Evolutionary conservation across 805 yeast species (phyloP).

Genomic region (Scheffersomyces ergatensis): DNA sequence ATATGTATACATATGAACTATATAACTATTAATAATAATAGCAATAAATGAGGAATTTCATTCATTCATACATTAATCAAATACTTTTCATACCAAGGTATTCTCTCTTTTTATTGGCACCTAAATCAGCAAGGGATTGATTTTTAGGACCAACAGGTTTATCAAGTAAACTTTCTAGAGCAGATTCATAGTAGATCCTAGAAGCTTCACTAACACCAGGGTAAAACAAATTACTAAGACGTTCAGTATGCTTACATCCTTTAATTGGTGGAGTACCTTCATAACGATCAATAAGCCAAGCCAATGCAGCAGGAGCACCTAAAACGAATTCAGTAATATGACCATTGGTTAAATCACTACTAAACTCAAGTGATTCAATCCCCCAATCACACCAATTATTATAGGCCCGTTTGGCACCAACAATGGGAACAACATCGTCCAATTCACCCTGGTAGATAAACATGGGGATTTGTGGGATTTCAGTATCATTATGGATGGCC

Average conservation of each 20-base stretch:
- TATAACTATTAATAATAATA: too few species aligned
- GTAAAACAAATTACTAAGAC: conserved; percentile 46
- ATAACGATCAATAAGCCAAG: conserved; percentile 17
- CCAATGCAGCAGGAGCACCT: conserved; percentile 19
- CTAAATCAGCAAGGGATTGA: neutral
- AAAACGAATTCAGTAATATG: conserved; percentile 20
- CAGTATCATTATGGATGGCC: conserved; percentile 10
- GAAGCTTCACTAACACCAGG: conserved; percentile 16
- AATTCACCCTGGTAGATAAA: conserved; percentile 17
- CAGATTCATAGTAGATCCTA: neutral
- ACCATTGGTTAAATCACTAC: conserved; percentile 20
- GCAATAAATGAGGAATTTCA: too few species aligned
- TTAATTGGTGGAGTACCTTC: conserved; percentile 41
- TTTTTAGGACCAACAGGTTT: neutral
- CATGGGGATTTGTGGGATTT: conserved; percentile 17
- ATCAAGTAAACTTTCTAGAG: neutral
- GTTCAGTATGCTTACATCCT: conserved; percentile 51
- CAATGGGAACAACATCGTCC: conserved; percentile 18
- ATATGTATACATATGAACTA: too few species aligned
- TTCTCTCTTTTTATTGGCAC: neutral
- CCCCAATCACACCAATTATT: conserved; percentile 27
- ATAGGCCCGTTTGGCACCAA: conserved; percentile 17
- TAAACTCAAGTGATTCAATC: conserved; percentile 25
- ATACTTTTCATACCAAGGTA: too few species aligned
- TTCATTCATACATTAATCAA: too few species aligned